These are phyloP conservation scores for Puya raimondii DNA, from an alignment of 176 grass and related monocot genomes.

Conservation along the genomic window DNA sequence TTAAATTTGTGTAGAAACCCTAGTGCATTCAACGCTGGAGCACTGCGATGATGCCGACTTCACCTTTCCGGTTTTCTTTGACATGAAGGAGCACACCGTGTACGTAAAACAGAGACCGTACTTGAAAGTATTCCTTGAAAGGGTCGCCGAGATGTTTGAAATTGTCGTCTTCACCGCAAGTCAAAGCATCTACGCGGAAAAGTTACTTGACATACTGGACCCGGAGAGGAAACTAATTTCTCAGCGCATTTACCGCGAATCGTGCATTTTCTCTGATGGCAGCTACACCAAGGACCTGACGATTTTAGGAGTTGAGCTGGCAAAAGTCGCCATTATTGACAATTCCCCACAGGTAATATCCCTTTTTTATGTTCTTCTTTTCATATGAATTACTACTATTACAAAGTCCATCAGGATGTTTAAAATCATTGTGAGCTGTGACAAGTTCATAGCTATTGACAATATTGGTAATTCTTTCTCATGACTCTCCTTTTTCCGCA, in stretches of 20 bases:
- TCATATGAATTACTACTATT: too few relatives aligned
- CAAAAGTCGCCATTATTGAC: conserved; percentile 84
- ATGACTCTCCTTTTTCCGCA: background rate
- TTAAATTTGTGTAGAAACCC: conserved; percentile 70
- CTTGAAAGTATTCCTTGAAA: conserved; percentile 84
- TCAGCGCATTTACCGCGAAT: conserved; percentile 67
- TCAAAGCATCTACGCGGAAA: conserved; percentile 80
- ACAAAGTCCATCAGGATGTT: too few relatives aligned
- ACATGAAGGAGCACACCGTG: conserved; percentile 84
- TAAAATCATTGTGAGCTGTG: too few relatives aligned
- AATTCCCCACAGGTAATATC: conserved; percentile 89
- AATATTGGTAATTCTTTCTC: background rate
- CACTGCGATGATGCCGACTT: conserved; percentile 59
- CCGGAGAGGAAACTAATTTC: conserved; percentile 77
- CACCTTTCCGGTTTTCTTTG: conserved; percentile 73
- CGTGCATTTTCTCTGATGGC: conserved; percentile 86
- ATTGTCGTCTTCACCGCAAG: conserved; percentile 95
- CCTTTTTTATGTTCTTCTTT: background rate
- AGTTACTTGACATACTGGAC: conserved; percentile 86
- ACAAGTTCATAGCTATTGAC: background rate
- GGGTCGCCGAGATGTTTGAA: conserved; percentile 79
- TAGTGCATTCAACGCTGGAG: conserved; percentile 88
- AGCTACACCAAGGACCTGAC: conserved; percentile 88
- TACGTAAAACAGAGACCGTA: conserved; percentile 80
- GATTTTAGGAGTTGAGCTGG: conserved; percentile 71